Base-by-base conservation (phyloP, 139 green algal species). In the Nannochloris sp. region DNA sequence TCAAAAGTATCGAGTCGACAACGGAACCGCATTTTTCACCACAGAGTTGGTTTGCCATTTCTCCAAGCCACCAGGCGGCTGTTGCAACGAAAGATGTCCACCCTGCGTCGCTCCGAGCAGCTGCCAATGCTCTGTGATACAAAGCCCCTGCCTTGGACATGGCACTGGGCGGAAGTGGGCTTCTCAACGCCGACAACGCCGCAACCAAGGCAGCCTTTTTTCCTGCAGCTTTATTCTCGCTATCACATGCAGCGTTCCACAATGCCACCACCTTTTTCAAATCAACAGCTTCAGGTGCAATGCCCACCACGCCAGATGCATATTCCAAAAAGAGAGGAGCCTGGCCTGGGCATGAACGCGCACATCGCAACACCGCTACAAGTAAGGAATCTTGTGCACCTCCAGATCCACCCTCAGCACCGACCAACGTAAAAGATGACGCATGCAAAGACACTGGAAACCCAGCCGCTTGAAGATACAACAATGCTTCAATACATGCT, bases 41-140 rank as follows among this genome's bases (percentile, higher is more conserved):
- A 20, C 77, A 65, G 0, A 82, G 65, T 28, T 68, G 70, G 72
- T 91, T 93, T 14, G 79, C 69, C 49, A 91, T 71, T 77, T 92
- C 86, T 4, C 86, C 87, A 51, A 95, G 68, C 87, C 87, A 95
- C 76, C 80, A 82, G 2, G 69, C 71, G 3, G 76, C 70, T 9
- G 66, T 77, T 30, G 60, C 56, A 61, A 77, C 69, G 16, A 87
- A 74, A 25, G 72, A 67, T 26, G 64, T 68, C 81, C 81, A 87
- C 25, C 72, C 78, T 33, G 70, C 73, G 28, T 80, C 78, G 31
- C 77, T 68, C 0, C 33, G 48, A 5, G 72, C 68, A 0, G 72
- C 75, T 17, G 62, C 45, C 4, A 70, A 57, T 2, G 29, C 61
- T 16, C 67, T 31, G 5, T 56, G 28, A 33, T 57, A 63, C 23